These are phyloP conservation scores for Cajanus cajan DNA, from an alignment of 306 rosid genomes.

Conservation along the genomic window DNA sequence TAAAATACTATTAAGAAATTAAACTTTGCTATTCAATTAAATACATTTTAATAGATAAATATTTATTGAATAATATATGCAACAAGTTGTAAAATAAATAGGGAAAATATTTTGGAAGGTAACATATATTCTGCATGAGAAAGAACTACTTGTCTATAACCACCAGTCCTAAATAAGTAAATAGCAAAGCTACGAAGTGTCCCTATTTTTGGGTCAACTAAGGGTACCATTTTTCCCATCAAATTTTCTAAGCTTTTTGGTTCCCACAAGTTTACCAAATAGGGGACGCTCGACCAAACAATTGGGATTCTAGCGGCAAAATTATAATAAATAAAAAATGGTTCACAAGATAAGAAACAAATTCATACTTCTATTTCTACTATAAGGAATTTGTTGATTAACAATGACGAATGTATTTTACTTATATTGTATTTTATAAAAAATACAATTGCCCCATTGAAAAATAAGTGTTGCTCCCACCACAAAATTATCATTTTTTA, in stretches of 20 bases:
- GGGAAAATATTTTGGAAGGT: background rate
- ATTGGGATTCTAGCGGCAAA: background rate
- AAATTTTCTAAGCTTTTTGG: background rate
- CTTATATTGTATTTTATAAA: too few species aligned
- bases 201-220: background rate
- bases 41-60: background rate
- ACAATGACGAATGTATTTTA: too few species aligned
- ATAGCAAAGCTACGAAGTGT: background rate
- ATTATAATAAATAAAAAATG: too few species aligned
- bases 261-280: background rate
- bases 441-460: too few species aligned
- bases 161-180: background rate
- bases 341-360: too few species aligned
- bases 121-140: background rate
- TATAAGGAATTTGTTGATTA: too few species aligned
- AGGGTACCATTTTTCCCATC: background rate
- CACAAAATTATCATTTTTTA: too few species aligned
- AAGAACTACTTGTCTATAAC: background rate
- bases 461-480: too few species aligned
- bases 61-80: background rate
- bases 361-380: too few species aligned
- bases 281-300: background rate
- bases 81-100: background rate
- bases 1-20: background rate
- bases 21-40: background rate